A percentile compares a stretch with the other conserved stretches of the same genome.
These are phyloP conservation scores for Colletotrichum horii DNA, from an alignment of 2,329 filamentous ascomycete species.

Conservation along the genomic window DNA sequence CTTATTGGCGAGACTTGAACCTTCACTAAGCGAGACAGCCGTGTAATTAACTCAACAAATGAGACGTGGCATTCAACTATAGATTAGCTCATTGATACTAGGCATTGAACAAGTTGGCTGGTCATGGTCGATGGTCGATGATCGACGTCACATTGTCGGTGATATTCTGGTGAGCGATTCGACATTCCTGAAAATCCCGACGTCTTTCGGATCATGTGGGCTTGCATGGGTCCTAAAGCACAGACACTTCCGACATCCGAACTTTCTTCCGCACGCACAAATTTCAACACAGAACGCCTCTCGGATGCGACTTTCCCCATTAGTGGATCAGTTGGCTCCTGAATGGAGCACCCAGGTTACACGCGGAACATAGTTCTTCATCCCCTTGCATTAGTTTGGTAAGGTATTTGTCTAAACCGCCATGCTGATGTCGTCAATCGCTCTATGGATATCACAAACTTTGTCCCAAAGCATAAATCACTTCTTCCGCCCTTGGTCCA, in stretches of 20 bases:
- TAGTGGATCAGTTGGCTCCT: not conserved
- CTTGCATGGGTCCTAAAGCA: not conserved
- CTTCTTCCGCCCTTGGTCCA: constrained; percentile 15
- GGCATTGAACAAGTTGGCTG: not conserved
- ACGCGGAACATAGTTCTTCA: not conserved
- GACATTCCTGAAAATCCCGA: not conserved
- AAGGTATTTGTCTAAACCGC: not conserved
- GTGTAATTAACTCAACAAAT: not conserved
- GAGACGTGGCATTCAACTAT: not conserved
- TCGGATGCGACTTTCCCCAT: constrained; percentile 6
- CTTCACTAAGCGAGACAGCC: not conserved
- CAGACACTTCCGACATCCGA: not conserved
- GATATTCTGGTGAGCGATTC: not conserved
- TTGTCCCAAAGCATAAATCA: not conserved
- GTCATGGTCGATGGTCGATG: not conserved
- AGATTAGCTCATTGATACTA: not conserved
- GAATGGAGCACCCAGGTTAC: constrained; percentile 7
- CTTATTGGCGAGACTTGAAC: not conserved
- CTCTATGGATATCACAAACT: constrained; percentile 4
- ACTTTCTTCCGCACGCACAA: not conserved
- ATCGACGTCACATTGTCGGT: not conserved
- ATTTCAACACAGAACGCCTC: not conserved
- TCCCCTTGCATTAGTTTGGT: constrained; percentile 9
- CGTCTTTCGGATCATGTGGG: not conserved
- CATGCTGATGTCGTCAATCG: not conserved